Evolutionary conservation across 2,329 filamentous ascomycete genomes (phyloP), one percentile per base, ranked within the genome.

Genomic region (Coniella lustricola): DNA sequence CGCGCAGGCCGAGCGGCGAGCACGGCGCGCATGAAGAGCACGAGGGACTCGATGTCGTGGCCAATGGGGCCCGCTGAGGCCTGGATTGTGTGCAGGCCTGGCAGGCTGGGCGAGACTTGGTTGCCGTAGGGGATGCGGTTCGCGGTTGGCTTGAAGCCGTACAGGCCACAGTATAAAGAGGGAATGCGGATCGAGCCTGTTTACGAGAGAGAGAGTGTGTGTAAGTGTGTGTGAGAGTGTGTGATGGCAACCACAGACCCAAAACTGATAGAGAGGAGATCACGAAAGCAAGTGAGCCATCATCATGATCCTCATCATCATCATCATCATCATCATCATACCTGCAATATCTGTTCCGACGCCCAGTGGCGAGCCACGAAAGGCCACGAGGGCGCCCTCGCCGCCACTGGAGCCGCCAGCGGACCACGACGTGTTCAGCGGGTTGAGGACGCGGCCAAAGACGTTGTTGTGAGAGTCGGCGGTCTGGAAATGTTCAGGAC

Each of bases 131-230:
- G 54, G 2, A 52, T 29, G 16, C 54, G 37, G 13, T 29, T 5
- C 16, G 54, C 40, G 0, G 52, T 51, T 4, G 54, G 54, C 7
- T 51, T 51, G 40, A 56, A 55, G 0, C 54, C 54, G 14, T 56
- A 56, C 3, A 54, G 17, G 9, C 54, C 52, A n/a, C 54, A 56
- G 45, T 53, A 55, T 10, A 56, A 18, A 4, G 54, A 34, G 1
- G 54, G 54, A 29, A 56, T 55, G 7, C 54, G 52, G 25, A 56
- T 51, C n/a, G 54, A 56, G 9, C 54, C 54, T 55, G n/a, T n/a
- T n/a, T n/a, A n/a, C n/a, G n/a, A 29, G 25, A 29, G 25, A 29
- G n/a, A n/a, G n/a, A n/a, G n/a, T n/a, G n/a, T n/a, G n/a, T n/a
- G n/a, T n/a, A n/a, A n/a, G n/a, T n/a, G n/a, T n/a, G n/a, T n/a